A percentile compares a stretch with the other conserved stretches of the same genome.
phyloP scores from a whole-genome alignment of 2,329 filamentous ascomycete species.

The Aspergillus caelatus region DNA sequence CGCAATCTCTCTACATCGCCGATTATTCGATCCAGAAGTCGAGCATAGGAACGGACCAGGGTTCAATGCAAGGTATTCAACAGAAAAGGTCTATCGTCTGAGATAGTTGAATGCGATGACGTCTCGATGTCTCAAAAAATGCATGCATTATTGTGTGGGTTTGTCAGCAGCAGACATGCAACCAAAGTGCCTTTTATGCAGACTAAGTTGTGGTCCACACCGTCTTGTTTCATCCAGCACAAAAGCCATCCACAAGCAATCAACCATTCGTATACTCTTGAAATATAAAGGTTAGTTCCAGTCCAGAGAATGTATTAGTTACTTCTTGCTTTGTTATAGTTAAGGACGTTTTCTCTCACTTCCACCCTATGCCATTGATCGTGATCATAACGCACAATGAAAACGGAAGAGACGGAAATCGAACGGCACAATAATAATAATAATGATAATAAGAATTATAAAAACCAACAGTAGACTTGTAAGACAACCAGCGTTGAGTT shows the following conservation, averaged over 20 bases:
- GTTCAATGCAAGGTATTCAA: neutral
- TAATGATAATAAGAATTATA: neutral
- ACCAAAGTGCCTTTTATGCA: neutral
- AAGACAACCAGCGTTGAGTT: neutral
- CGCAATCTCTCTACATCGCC: neutral
- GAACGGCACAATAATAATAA: neutral
- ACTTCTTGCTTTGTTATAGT: neutral
- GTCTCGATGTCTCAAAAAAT: conserved; percentile 7
- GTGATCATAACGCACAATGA: neutral
- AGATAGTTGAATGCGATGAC: conserved; percentile 4
- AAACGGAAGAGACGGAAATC: neutral
- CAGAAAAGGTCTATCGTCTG: neutral
- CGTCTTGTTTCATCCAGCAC: neutral
- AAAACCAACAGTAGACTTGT: neutral
- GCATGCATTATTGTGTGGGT: neutral
- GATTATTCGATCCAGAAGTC: neutral
- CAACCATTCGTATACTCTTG: neutral
- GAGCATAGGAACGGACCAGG: neutral
- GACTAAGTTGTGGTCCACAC: neutral
- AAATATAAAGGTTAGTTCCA: neutral
- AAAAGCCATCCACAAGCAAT: neutral
- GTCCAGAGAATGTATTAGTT: neutral
- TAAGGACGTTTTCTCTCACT: neutral
- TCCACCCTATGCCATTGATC: neutral
- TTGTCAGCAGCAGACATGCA: conserved; percentile 9